Base-by-base conservation (phyloP, 169 alveolate species). In the Babesia sp. region DNA sequence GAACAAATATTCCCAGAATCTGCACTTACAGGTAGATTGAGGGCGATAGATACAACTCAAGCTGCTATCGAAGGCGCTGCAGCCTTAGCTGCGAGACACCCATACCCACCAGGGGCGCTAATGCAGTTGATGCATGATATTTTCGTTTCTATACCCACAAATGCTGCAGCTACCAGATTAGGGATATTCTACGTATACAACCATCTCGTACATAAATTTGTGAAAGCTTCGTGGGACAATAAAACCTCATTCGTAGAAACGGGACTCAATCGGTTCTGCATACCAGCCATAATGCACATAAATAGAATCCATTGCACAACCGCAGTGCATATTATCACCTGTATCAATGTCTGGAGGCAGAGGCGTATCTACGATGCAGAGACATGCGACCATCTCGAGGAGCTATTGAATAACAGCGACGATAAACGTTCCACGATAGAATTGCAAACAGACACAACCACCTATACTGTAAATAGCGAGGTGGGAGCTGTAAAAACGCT, bases 71-170 rank as follows among this genome's bases (percentile, higher is more conserved):
- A 81, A 22, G 57, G 29, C 7, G 70, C 68, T 11, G 59, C 79
- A 14, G 44, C 58, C 31, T 22, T 60, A 39, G 89, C 72, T 18
- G 44, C 64, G n/a, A 50, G 67, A 58, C 72, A 63, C 44, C 24
- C 81, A 9, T 48, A 71, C 73, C 89, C 89, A 16, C 89, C 89
- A 26, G 72, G 85, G 7, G 79, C 85, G 31, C 68, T 81, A n/a
- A 45, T 81, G 48, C 79, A 61, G 59, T 58, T 81, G 0, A 60
- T 81, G 81, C 74, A 55, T 33, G 84, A 71, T 54, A 60, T 63
- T 16, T 81, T 81, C 81, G 63, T 71, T 18, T 72, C 89, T 2
- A 55, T 73, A 24, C 85, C 89, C 0, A 58, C 70, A 7, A 66
- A 71, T 45, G 41, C 73, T 9, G 37, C 71, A 2, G 66, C 31